Conservation (phyloP, 768 basidiomycete species). For the Dentipellis sp. region DNA sequence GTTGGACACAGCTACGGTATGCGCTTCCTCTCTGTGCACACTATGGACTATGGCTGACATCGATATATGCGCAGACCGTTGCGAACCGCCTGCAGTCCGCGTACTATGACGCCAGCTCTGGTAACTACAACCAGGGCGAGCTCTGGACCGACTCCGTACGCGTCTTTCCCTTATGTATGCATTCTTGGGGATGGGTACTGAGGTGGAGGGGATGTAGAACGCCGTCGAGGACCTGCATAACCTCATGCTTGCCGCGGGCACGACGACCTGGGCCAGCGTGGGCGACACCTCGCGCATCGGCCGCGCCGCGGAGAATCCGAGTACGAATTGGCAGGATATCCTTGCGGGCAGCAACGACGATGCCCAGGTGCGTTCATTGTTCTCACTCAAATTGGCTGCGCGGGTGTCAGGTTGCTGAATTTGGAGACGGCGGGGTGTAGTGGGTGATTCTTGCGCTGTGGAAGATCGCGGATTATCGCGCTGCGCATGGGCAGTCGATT, state of each 20-base stretch:
- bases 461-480: slow-evolving; percentile 47
- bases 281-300: slow-evolving; percentile 40
- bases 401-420: no score
- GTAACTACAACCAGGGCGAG: slow-evolving; percentile 39
- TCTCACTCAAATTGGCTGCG: no score
- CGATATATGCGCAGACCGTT: slow-evolving; percentile 16
- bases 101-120: slow-evolving; percentile 30
- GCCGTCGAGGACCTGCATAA: slow-evolving; percentile 49
- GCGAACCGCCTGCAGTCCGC: slow-evolving; percentile 20
- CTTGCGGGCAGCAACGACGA: slow-evolving; percentile 45
- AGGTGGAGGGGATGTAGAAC: slow-evolving; percentile 29
- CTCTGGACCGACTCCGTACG: slow-evolving; percentile 51
- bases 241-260: slow-evolving; percentile 42
- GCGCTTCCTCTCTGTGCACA: neutral
- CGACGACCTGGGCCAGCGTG: slow-evolving; percentile 28
- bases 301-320: slow-evolving; percentile 27
- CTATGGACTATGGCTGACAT: neutral
- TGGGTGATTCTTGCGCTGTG: slow-evolving; percentile 50
- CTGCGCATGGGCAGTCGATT: no score
- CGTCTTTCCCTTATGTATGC: neutral
- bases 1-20: neutral
- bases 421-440: slow-evolving; percentile 18
- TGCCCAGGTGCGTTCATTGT: slow-evolving; percentile 29
- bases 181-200: neutral
- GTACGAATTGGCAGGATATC: slow-evolving; percentile 33